Percentiles rank a stretch among this genome's conserved stretches.
Conservation (phyloP, 139 green algal species). For the Coelastrella sp. region DNA sequence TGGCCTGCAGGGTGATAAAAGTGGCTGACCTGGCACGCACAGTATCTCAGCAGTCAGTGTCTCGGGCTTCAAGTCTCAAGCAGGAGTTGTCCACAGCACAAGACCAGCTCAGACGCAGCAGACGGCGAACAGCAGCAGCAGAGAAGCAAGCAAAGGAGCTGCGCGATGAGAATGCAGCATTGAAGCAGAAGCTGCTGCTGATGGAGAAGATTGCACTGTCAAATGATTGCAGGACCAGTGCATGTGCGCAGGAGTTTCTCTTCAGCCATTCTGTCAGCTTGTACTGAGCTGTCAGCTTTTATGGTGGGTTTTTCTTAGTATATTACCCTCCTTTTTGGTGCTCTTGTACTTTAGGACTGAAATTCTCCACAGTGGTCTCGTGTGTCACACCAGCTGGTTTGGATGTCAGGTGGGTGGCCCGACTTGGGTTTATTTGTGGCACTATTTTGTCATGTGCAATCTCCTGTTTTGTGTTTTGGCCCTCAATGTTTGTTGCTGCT, state of each 20-base stretch:
- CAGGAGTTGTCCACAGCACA: constrained; percentile 26
- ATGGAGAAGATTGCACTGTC: constrained; percentile 20
- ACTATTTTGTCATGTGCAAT: no score
- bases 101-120: constrained; percentile 6
- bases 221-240: constrained; percentile 21
- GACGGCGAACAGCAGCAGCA: constrained; percentile 32
- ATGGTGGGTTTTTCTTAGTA: background rate
- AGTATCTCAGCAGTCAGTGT: constrained; percentile 34
- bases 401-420: no score
- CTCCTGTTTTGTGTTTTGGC: no score
- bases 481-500: no score
- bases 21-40: constrained; percentile 41
- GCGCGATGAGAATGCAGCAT: constrained; percentile 10
- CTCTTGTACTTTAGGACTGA: no score
- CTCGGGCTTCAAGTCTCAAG: background rate
- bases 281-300: constrained; percentile 1
- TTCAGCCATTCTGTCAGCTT: constrained; percentile 20
- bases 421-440: no score
- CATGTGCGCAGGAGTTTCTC: constrained; percentile 30
- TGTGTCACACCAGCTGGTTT: no score
- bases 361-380: no score
- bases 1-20: constrained; percentile 33
- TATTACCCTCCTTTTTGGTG: no score
- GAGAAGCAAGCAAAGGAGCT: constrained; percentile 1
- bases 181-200: constrained; percentile 34